These are phyloP conservation scores for Pseudogymnoascus sp. DNA, from an alignment of 2,329 filamentous ascomycete species.

Conservation along the genomic window DNA sequence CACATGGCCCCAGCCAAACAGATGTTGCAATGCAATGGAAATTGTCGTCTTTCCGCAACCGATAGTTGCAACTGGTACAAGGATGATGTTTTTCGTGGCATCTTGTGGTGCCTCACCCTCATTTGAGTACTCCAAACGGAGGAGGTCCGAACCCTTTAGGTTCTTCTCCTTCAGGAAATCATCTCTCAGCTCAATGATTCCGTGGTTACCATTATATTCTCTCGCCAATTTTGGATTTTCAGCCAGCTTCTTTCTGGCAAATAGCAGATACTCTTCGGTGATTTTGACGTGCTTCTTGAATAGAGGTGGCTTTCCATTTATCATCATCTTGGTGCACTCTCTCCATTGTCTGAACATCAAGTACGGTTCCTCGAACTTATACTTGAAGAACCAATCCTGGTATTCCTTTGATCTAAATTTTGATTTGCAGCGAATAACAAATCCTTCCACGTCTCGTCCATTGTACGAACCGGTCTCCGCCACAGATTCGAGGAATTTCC, in stretches of 20 bases:
- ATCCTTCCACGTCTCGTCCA: slow-evolving; percentile 90
- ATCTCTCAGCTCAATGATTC: slow-evolving; percentile 84
- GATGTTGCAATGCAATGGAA: slow-evolving; percentile 67
- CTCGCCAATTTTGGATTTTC: slow-evolving; percentile 59
- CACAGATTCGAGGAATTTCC: slow-evolving; percentile 71
- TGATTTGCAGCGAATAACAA: slow-evolving; percentile 82
- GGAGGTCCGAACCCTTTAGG: slow-evolving; percentile 80
- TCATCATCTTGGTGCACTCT: slow-evolving; percentile 88
- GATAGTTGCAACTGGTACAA: slow-evolving; percentile 88
- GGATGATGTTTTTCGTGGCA: slow-evolving; percentile 60
- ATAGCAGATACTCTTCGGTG: slow-evolving; percentile 83
- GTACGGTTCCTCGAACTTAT: slow-evolving; percentile 98
- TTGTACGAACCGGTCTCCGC: slow-evolving; percentile 85
- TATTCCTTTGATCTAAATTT: slow-evolving; percentile 46
- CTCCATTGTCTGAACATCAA: slow-evolving; percentile 98
- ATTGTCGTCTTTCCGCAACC: slow-evolving; percentile 97
- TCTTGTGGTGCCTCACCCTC: slow-evolving; percentile 41
- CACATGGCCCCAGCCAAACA: slow-evolving; percentile 87
- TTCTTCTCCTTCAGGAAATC: slow-evolving; percentile 80
- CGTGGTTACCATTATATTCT: slow-evolving; percentile 78
- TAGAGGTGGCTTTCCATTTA: slow-evolving; percentile 63
- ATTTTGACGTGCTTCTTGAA: slow-evolving; percentile 83
- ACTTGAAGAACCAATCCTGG: slow-evolving; percentile 99
- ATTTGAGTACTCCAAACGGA: slow-evolving; percentile 58
- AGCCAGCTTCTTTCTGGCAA: slow-evolving; percentile 65